Evolutionary conservation across 768 basidiomycete genomes (phyloP), one percentile per base, ranked within the genome.

Genomic region (Mycena galopus): DNA sequence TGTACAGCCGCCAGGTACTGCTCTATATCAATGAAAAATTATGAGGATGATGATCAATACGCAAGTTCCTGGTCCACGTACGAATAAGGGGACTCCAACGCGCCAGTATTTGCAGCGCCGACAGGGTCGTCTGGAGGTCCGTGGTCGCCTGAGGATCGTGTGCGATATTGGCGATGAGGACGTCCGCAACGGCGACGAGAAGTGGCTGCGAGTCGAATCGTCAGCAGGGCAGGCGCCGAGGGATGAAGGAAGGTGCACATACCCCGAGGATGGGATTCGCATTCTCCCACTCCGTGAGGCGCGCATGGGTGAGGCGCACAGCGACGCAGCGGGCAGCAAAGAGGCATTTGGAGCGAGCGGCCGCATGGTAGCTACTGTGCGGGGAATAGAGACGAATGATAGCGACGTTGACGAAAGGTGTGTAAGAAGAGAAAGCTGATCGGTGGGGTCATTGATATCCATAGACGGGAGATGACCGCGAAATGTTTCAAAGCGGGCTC

Each of bases 251-350:
- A 25, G 25, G 3, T 16, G 4, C 25, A 71, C 73, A 27, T 9
- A 74, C 73, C 17, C 69, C 73, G 17, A 74, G 47, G 1, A 74
- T 59, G 12, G 62, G 55, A 57, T 74, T 69, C 12, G 37, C 69
- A 2, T 19, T 30, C 21, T 60, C 30, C 65, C 39, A 67, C 6
- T 55, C 56, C 2, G 53, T 29, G 1, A 65, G 11, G n/a, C 30
- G 51, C 19, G 42, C 37, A 21, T 39, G 12, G 4, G 27, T 19
- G 21, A 73, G 60, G 35, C 32, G 50, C 4, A n/a, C 16, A 4
- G 29, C 33, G 27, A 71, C 32, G 19, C 44, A n/a, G 16, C 30
- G 33, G 0, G 69, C 69, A 1, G 73, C 73, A 2, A 44, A 11
- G 42, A 66, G 42, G 53, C 73, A 70, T 42, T 63, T 65, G 29